A percentile compares a stretch with the other conserved stretches of the same genome.
Evolutionary conservation across 2,329 filamentous ascomycete species (phyloP).

Genomic region (Pseudogymnoascus sp.): DNA sequence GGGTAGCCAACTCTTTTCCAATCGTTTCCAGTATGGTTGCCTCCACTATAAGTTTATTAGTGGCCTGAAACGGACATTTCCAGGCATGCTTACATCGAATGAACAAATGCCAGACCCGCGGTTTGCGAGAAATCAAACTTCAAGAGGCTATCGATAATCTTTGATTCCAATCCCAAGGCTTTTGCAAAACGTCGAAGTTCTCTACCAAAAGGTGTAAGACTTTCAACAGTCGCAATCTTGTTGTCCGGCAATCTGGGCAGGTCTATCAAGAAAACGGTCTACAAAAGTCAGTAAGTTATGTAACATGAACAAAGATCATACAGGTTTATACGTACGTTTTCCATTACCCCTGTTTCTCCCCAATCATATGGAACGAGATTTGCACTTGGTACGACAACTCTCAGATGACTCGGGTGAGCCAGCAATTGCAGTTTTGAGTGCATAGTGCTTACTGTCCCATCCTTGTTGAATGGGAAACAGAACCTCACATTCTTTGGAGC

Average conservation of each 20-base stretch:
- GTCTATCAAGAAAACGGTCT: conserved; percentile 87
- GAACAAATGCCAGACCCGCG: conserved; percentile 66
- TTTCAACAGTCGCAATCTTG: conserved; percentile 18
- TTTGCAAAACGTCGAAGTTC: conserved; percentile 64
- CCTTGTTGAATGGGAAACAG: conserved; percentile 73
- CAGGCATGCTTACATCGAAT: conserved; percentile 61
- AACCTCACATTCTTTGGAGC: conserved; percentile 52
- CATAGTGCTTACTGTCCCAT: conserved; percentile 64
- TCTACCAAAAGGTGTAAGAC: conserved; percentile 51
- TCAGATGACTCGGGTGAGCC: conserved; percentile 64
- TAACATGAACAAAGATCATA: neutral
- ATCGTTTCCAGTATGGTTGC: conserved; percentile 42
- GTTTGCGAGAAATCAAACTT: conserved; percentile 80
- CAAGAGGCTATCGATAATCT: conserved; percentile 58
- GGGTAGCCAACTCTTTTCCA: conserved; percentile 59
- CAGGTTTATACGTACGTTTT: conserved; percentile 53
- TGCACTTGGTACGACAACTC: conserved; percentile 78
- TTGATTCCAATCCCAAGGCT: conserved; percentile 56
- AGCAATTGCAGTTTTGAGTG: conserved; percentile 91
- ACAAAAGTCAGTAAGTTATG: conserved; percentile 12
- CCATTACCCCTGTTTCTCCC: conserved; percentile 70
- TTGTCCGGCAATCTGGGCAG: conserved; percentile 49
- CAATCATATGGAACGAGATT: conserved; percentile 84
- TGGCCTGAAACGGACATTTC: neutral
- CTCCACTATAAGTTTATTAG: conserved; percentile 36